phyloP scores from a whole-genome alignment of 345 rosid genomes.

The Populus tremula region DNA sequence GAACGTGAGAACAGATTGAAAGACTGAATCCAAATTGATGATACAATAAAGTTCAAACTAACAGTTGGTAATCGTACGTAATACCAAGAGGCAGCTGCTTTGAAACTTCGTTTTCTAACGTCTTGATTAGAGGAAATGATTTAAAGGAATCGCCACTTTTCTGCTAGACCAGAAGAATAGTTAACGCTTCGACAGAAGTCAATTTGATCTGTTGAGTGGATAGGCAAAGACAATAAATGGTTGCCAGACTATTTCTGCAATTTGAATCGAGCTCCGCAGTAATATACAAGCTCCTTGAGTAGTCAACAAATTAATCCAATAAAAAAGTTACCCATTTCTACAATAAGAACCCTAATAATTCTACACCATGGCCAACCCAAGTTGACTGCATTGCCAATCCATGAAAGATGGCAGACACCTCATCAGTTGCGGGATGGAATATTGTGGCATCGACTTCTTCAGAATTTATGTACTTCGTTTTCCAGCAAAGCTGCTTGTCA shows the following conservation, averaged over 20 bases:
- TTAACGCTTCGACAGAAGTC: too few relatives aligned
- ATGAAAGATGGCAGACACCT: neutral
- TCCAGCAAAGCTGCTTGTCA: constrained; percentile 9
- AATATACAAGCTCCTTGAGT: neutral
- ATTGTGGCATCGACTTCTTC: neutral
- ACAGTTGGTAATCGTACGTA: too few relatives aligned
- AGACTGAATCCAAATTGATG: too few relatives aligned
- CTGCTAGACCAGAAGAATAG: neutral
- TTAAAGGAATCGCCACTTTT: neutral
- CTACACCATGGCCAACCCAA: neutral
- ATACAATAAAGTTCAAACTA: too few relatives aligned
- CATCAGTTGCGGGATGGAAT: constrained; percentile 5
- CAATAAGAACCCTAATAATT: neutral
- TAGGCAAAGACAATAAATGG: too few relatives aligned
- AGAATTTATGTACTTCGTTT: constrained; percentile 4
- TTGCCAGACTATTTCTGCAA: too few relatives aligned
- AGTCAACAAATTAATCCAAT: neutral
- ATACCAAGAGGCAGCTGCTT: too few relatives aligned
- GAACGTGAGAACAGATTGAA: too few relatives aligned
- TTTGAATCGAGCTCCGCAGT: too few relatives aligned
- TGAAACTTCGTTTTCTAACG: too few relatives aligned
- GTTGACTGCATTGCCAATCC: neutral
- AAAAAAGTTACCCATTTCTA: too few relatives aligned
- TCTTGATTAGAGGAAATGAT: neutral
- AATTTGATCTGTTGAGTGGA: too few relatives aligned